A percentile compares a stretch with the other conserved stretches of the same genome.
These are phyloP conservation scores for Peltaster fructicola DNA, from an alignment of 2,329 filamentous ascomycete species.

Conservation along the genomic window DNA sequence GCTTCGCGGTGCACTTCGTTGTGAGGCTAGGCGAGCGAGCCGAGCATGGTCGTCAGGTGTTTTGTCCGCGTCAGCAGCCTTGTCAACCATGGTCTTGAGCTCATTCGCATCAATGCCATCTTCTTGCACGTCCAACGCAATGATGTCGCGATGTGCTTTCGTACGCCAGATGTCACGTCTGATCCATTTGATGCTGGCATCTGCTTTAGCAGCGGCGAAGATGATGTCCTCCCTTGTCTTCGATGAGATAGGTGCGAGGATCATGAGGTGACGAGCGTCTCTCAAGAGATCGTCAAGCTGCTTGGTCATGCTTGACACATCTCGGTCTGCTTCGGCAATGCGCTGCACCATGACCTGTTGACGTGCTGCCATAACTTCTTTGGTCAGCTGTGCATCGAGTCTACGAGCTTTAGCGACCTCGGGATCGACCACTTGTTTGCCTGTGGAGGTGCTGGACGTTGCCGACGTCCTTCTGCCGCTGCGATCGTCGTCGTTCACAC, in stretches of 20 bases:
- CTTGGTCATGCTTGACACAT: conserved; percentile 53
- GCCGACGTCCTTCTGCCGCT: no score
- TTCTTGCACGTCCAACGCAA: conserved; percentile 70
- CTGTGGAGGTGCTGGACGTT: conserved; percentile 54
- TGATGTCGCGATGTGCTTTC: conserved; percentile 77
- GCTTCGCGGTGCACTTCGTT: no score
- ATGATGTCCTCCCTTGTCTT: conserved; percentile 76
- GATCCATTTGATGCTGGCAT: conserved; percentile 85
- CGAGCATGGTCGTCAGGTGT: no score
- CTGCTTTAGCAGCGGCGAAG: conserved; percentile 65
- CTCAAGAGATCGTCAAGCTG: conserved; percentile 68
- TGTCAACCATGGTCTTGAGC: conserved; percentile 6
- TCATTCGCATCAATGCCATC: conserved; percentile 30
- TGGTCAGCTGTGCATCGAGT: conserved; percentile 49
- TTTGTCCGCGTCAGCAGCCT: no score
- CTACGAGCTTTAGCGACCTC: conserved; percentile 27
- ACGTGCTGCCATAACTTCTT: conserved; percentile 69
- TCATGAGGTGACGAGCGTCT: conserved; percentile 77
- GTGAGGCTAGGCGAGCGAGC: no score
- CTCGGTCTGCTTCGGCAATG: conserved; percentile 68
- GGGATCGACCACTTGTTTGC: conserved; percentile 57
- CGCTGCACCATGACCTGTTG: conserved; percentile 68
- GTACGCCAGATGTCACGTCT: conserved; percentile 84
- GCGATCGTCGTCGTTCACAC: conserved; percentile 53
- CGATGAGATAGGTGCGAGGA: conserved; percentile 78